phyloP scores from a whole-genome alignment of 257 asterid species.

The Eustoma russellianum region DNA sequence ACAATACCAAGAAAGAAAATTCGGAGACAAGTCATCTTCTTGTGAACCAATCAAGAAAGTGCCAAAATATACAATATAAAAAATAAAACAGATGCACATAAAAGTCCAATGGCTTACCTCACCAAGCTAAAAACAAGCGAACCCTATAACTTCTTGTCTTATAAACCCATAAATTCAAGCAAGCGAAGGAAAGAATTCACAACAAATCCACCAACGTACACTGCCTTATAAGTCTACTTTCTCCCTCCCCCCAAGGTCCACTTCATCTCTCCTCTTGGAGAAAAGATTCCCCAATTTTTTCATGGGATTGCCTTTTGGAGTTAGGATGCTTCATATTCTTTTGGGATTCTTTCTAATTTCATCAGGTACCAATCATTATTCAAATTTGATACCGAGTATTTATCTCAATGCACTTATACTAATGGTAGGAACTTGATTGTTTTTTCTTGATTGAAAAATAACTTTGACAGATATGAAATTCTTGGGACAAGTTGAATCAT shows the following conservation, averaged over 20 bases:
- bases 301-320: constrained; percentile 34
- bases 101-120: background rate
- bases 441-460: background rate
- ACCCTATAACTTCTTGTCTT: constrained; percentile 11
- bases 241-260: constrained; percentile 3
- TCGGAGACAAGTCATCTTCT: constrained; percentile 3
- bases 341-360: constrained; percentile 13
- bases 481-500: constrained; percentile 27
- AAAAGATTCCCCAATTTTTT: background rate
- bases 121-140: constrained; percentile 7
- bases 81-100: too few relatives aligned
- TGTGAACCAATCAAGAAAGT: background rate
- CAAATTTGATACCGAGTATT: background rate
- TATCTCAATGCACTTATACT: background rate
- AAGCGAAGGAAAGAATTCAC: constrained; percentile 35
- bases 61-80: constrained; percentile 1
- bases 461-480: constrained; percentile 25
- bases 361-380: constrained; percentile 14
- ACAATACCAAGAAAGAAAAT: background rate
- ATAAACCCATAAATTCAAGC: constrained; percentile 16
- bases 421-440: background rate
- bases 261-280: too few relatives aligned
- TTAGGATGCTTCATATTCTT: constrained; percentile 35
- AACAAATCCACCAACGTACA: background rate
- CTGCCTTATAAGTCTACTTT: constrained; percentile 11